Base-by-base conservation (phyloP, 2,329 filamentous ascomycete genomes). In the Lecanosticta acicola region DNA sequence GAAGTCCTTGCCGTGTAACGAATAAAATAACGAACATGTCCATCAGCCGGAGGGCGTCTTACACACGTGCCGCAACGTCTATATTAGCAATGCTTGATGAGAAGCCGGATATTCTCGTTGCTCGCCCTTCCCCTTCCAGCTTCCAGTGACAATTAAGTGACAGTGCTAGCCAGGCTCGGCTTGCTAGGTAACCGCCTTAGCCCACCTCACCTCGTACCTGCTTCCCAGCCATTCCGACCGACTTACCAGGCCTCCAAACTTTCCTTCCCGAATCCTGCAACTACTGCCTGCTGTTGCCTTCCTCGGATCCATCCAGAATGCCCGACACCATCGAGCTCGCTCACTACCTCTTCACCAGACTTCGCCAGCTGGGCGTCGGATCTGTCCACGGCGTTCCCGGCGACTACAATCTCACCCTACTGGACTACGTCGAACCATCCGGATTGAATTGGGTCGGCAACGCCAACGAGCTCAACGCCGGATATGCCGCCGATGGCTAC, bases 401-500 rank as follows among this genome's bases (percentile, higher is more conserved):
- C 4, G 70, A 72, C 50, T 72, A 71, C 61, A 71, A 72, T 47
- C 61, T 72, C 8, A 66, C 70, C 16, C 64, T 72, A 17, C 67
- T 73, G 2, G 70, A 73, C 40, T 61, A 67, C 44, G 64, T 69
- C 10, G 67, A 67, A 41, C 65, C 68, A 8, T 43, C 62, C 17
- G 67, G 66, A 2, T 55, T 73, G 8, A 55, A 64, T 36, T 71
- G 68, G 65, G 70, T 76, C 9, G 76, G 77, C 48, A 80, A 75
- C 49, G 68, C 71, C 43, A 81, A 80, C 53, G 78, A 81, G 59
- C 70, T 81, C 39, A 80, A 80, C 51, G 74, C 74, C 2, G 75
- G 68, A 2, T 80, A 79, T 49, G 75, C 76, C 0, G 74, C 75
- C 2, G 78, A 81, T 51, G 78, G 76, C 1, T 81, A 81, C 52